A percentile compares a stretch with the other conserved stretches of the same genome.
Conservation (phyloP, 2,329 filamentous ascomycete species). For the Colletotrichum costaricense region DNA sequence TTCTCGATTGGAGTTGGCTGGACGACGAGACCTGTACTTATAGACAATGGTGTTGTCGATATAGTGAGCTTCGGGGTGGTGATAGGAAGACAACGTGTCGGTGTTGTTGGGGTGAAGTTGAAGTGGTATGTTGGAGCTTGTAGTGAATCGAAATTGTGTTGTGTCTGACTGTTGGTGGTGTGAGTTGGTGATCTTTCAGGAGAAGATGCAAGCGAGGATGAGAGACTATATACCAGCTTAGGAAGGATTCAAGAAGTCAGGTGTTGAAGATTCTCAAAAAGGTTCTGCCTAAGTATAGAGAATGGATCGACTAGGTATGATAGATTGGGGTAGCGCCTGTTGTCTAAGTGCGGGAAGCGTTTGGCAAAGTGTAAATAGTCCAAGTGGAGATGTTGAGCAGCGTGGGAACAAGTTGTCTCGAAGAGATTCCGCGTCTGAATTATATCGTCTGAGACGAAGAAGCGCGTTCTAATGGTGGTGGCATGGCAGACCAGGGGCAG, state of each 20-base stretch:
- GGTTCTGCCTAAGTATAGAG: constrained; percentile 27
- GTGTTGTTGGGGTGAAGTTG: not conserved
- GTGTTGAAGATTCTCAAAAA: not conserved
- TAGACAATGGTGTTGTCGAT: constrained; percentile 29
- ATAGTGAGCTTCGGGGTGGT: constrained; percentile 22
- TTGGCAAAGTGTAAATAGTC: constrained; percentile 29
- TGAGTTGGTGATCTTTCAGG: constrained; percentile 17
- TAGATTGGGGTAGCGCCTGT: constrained; percentile 6
- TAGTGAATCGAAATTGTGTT: not conserved
- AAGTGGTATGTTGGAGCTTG: not conserved
- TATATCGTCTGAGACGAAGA: constrained; percentile 24
- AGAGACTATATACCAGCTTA: constrained; percentile 25
- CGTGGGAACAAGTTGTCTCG: not conserved
- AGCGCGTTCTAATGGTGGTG: constrained; percentile 4
- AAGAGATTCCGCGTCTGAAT: constrained; percentile 23
- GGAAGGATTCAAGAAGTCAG: not conserved
- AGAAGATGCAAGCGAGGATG: not conserved
- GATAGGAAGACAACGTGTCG: constrained; percentile 23
- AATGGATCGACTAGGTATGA: constrained; percentile 12
- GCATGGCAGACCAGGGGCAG: not conserved
- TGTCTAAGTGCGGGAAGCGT: not conserved
- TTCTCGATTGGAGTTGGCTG: not conserved
- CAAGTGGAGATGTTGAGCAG: constrained; percentile 21
- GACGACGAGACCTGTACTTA: constrained; percentile 24
- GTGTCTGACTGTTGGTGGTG: constrained; percentile 22